Base-by-base conservation (phyloP, 148 eudicot genomes). In the Mesembryanthemum crystallinum region DNA sequence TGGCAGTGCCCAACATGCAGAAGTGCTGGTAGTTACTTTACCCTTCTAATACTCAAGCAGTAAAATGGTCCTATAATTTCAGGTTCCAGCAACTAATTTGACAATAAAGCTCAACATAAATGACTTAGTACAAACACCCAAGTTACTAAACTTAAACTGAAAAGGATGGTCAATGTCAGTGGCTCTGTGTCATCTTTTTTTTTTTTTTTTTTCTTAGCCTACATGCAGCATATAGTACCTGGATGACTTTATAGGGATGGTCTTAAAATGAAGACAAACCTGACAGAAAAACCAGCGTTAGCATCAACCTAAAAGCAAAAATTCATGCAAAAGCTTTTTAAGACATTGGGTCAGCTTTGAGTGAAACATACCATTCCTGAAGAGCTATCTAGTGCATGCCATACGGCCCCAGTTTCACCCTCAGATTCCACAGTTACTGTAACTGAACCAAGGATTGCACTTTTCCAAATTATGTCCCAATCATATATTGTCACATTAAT, bases 381-480 rank as follows among this genome's bases (percentile, higher is more conserved):
- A 76, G 93, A 30, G 65, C 95, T 89, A 77, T 91, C 88, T 76
- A 94, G 79, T 20, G 88, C 66, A 83, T 91, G 84, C 98, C 98
- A 94, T 73, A 83, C 81, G 73, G 89, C 89, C 83, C 89, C 92
- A 67, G 85, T 86, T 71, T 94, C 93, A 42, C 88, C 93, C 85
- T 87, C 98, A 72, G 80, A 85, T 86, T 88, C 88, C 65, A 91
- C 88, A 70, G 85, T 84, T 76, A 94, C 76, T 55, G 85, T 81
- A 59, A 88, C 92, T 57, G 95, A 90, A 76, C 98, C 98, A 78
- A 94, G 93, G 78, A 89, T 87, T 74, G 93, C 88, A 88, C 98
- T 92, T 87, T 92, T 92, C 90, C 93, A 87, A 63, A 91, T 83
- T 80, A 94, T 94, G 78, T 94, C 98, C 98, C 98, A 91, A 65